Conservation (phyloP, 306 rosid species). For the Malus domestica region DNA sequence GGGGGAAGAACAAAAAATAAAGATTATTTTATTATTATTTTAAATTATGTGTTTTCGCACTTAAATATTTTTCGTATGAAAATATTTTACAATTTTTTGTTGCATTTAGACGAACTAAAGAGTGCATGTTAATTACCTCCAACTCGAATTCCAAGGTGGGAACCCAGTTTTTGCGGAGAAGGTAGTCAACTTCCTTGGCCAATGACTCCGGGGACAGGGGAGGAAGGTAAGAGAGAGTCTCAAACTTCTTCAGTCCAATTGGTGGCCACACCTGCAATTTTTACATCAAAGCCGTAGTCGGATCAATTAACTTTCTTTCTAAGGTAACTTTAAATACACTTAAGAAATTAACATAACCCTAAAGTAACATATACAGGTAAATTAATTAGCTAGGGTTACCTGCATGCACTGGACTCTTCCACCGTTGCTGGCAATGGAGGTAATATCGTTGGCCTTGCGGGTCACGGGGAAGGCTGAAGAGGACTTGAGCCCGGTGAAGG, state of each 20-base stretch:
- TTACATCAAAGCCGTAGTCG: background rate
- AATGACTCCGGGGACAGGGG: background rate
- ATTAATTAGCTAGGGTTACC: slow-evolving; percentile 18
- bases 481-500: slow-evolving; percentile 72
- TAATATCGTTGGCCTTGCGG: slow-evolving; percentile 57
- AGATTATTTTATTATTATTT: no score
- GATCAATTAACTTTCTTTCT: background rate
- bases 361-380: background rate
- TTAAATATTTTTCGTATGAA: no score
- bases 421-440: slow-evolving; percentile 62
- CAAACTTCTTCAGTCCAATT: slow-evolving; percentile 50
- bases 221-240: slow-evolving; percentile 91
- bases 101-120: no score
- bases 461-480: slow-evolving; percentile 42
- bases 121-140: slow-evolving; percentile 18
- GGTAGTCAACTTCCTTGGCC: slow-evolving; percentile 57
- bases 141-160: slow-evolving; percentile 75
- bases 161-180: slow-evolving; percentile 47
- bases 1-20: no score
- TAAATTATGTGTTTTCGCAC: no score
- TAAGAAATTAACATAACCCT: background rate
- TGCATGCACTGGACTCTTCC: slow-evolving; percentile 63
- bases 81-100: background rate
- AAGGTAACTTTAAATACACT: background rate
- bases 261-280: slow-evolving; percentile 76